phyloP scores from a whole-genome alignment of 2,329 filamentous ascomycete genomes.

The Fusarium neocosmosporiellum region DNA sequence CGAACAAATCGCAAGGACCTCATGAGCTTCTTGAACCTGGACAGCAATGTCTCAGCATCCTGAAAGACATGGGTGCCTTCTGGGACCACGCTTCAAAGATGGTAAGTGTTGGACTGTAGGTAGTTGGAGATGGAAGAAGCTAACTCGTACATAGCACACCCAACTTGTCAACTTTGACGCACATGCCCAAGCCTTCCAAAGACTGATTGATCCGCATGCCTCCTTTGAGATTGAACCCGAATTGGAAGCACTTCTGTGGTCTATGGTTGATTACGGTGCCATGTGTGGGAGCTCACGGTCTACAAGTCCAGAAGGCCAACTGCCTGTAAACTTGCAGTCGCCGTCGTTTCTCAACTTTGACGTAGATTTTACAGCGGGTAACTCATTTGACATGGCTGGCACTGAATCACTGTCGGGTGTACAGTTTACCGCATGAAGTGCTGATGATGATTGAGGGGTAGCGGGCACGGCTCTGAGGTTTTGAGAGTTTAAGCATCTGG shows the following conservation, averaged over 20 bases:
- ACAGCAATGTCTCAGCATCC: not conserved
- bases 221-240: conserved; percentile 1
- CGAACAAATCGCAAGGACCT: not conserved
- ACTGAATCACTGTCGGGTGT: not conserved
- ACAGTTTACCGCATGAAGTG: not conserved
- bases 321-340: not conserved
- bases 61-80: conserved; percentile 6
- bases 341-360: conserved; percentile 10
- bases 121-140: not conserved
- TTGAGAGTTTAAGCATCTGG: not conserved
- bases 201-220: conserved; percentile 3
- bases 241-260: conserved; percentile 14
- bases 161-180: conserved; percentile 14
- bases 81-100: conserved; percentile 29
- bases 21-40: not conserved
- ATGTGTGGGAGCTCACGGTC: conserved; percentile 7
- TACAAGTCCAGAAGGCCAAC: not conserved
- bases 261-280: conserved; percentile 20
- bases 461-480: not conserved
- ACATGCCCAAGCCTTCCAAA: conserved; percentile 10
- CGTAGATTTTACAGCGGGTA: not conserved
- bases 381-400: not conserved
- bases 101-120: not conserved
- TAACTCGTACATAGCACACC: not conserved
- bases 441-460: not conserved